A percentile compares a stretch with the other conserved stretches of the same genome.
Evolutionary conservation across 2,329 filamentous ascomycete species (phyloP).

Genomic region (Aulographum hederae): DNA sequence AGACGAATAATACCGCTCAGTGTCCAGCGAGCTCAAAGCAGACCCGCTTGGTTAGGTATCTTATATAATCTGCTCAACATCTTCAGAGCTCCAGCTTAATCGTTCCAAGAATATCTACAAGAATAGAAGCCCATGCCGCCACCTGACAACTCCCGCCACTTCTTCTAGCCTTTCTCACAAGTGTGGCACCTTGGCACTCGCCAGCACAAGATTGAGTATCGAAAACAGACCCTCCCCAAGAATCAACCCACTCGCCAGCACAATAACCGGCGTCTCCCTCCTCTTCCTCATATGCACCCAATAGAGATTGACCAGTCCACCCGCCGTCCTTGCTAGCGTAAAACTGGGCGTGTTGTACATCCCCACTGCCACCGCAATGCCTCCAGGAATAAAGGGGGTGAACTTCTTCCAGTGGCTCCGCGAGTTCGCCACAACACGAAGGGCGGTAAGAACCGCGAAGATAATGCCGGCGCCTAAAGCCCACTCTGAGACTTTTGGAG

Average conservation of each 20-base stretch:
- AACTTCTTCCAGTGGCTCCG: conserved; percentile 29
- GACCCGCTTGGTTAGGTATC: no score
- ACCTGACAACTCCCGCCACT: no score
- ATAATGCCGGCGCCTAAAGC: conserved; percentile 56
- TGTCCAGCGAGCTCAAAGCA: no score
- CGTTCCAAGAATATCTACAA: no score
- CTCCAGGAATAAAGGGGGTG: conserved; percentile 67
- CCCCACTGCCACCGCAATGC: conserved; percentile 88
- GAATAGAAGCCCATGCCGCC: no score
- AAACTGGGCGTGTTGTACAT: conserved; percentile 98
- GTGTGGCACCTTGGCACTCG: conserved; percentile 61
- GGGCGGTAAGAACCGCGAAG: conserved; percentile 52
- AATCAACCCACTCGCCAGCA: conserved; percentile 81
- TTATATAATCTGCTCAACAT: no score
- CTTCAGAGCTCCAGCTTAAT: no score
- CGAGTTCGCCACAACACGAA: conserved; percentile 33
- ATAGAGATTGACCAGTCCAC: conserved; percentile 60
- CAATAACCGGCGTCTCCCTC: conserved; percentile 61
- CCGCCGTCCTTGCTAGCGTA: conserved; percentile 71
- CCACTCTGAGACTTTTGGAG: conserved; percentile 66
- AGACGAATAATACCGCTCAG: no score
- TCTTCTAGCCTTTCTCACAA: no score
- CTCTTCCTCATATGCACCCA: conserved; percentile 41
- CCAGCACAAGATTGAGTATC: conserved; percentile 72
- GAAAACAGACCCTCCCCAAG: conserved; percentile 83